Percentiles rank a stretch among this genome's conserved stretches.
Evolutionary conservation across 2,329 filamentous ascomycete genomes (phyloP).

Genomic region (Diaporthe citri): DNA sequence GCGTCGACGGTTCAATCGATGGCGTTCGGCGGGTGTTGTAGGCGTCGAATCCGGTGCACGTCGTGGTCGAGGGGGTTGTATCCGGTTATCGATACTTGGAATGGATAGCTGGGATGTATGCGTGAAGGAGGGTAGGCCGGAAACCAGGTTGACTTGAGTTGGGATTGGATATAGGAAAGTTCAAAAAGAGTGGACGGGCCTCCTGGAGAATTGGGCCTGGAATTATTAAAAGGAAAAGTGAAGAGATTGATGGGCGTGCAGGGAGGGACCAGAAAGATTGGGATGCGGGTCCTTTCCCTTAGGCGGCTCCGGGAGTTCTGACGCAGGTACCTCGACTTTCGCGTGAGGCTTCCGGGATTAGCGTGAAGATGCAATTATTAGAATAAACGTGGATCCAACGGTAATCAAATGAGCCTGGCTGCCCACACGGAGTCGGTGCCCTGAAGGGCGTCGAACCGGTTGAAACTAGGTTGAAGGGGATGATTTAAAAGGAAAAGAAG

Average conservation of each 20-base stretch:
- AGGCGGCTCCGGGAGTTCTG: constrained; percentile 41
- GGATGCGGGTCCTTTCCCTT: constrained; percentile 41
- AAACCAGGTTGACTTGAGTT: constrained; percentile 37
- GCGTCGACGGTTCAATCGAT: constrained; percentile 34
- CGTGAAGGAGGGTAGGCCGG: constrained; percentile 34
- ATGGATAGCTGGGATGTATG: constrained; percentile 34
- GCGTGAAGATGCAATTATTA: constrained; percentile 43
- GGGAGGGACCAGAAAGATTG: constrained; percentile 43
- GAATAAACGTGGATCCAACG: constrained; percentile 40
- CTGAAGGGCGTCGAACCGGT: constrained; percentile 29
- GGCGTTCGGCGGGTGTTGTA: constrained; percentile 15
- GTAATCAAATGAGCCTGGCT: constrained; percentile 43
- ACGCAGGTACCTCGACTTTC: constrained; percentile 40
- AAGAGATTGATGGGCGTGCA: constrained; percentile 41
- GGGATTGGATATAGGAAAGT: constrained; percentile 39
- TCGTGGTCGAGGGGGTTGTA: constrained; percentile 16
- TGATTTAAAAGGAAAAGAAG: constrained; percentile 29
- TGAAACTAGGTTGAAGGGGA: constrained; percentile 2
- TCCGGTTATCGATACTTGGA: constrained; percentile 31
- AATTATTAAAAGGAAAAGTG: constrained; percentile 42
- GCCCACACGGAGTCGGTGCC: constrained; percentile 23
- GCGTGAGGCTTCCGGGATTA: constrained; percentile 40
- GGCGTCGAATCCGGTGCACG: constrained; percentile 12
- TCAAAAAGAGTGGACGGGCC: constrained; percentile 41
- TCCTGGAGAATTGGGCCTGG: constrained; percentile 39